Conservation (phyloP, 371 early-diverging fungal genomes). For the Mucor mucedo region DNA sequence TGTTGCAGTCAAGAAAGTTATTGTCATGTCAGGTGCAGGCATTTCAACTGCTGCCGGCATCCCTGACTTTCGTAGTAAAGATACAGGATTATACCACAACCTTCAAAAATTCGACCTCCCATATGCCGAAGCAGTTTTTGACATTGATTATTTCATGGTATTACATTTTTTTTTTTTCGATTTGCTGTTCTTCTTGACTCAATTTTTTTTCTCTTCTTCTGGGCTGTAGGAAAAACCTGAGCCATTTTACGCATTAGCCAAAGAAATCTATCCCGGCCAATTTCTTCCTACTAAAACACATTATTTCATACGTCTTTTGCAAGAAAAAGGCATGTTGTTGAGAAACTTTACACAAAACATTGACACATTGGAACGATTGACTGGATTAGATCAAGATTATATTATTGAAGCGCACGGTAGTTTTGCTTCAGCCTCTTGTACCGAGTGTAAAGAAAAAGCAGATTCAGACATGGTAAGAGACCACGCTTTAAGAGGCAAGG, state of each 20-base stretch:
- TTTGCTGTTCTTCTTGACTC: not conserved
- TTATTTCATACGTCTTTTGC: slow-evolving; percentile 82
- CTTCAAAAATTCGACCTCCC: slow-evolving; percentile 86
- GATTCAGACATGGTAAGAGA: slow-evolving; percentile 47
- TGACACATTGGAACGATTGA: slow-evolving; percentile 90
- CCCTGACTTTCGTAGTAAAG: slow-evolving; percentile 91
- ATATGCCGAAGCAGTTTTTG: slow-evolving; percentile 94
- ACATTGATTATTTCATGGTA: slow-evolving; percentile 86
- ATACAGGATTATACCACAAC: slow-evolving; percentile 93
- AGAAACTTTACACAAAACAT: slow-evolving; percentile 96
- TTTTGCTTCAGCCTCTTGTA: slow-evolving; percentile 84
- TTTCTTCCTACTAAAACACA: slow-evolving; percentile 86
- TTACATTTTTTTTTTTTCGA: not conserved
- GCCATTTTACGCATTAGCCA: slow-evolving; percentile 90
- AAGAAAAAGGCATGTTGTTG: slow-evolving; percentile 73
- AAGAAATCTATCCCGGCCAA: slow-evolving; percentile 89
- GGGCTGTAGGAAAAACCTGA: slow-evolving; percentile 68
- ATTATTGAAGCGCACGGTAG: slow-evolving; percentile 96
- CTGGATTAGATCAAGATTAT: slow-evolving; percentile 73
- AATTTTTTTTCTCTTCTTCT: no score
- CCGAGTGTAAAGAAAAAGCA: slow-evolving; percentile 51
- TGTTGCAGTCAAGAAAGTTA: slow-evolving; percentile 69
- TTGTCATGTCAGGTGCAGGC: slow-evolving; percentile 95
- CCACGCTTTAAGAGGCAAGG: slow-evolving; percentile 55
- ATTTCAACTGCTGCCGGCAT: slow-evolving; percentile 94